phyloP scores from a whole-genome alignment of 352 stramenopile species.

The Globisporangium spinosum region DNA sequence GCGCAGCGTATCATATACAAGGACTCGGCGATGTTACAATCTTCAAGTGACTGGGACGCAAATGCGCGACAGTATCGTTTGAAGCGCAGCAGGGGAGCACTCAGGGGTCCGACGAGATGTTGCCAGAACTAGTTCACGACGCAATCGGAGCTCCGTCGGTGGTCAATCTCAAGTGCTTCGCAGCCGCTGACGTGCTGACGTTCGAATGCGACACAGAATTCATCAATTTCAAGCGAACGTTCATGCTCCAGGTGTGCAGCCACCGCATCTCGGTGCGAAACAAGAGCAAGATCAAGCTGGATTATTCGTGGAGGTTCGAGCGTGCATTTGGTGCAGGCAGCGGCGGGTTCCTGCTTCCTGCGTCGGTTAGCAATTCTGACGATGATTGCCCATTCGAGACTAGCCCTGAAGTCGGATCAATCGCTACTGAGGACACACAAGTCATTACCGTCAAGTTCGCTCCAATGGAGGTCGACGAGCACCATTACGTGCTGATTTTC shows the following conservation, averaged over 20 bases:
- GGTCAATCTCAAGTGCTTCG: constrained; percentile 59
- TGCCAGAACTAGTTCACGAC: constrained; percentile 51
- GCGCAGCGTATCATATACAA: constrained; percentile 58
- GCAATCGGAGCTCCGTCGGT: constrained; percentile 27
- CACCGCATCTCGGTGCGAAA: constrained; percentile 70
- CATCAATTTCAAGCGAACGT: constrained; percentile 77
- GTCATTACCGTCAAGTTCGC: constrained; percentile 86
- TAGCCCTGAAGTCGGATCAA: constrained; percentile 48
- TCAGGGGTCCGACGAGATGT: constrained; percentile 21
- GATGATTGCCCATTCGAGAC: constrained; percentile 88
- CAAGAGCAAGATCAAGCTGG: constrained; percentile 63
- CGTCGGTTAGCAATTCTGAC: constrained; percentile 20
- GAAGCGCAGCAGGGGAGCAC: constrained; percentile 17
- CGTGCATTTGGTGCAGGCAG: constrained; percentile 7
- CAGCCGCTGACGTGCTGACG: constrained; percentile 48
- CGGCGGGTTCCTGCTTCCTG: constrained; percentile 4
- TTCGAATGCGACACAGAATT: constrained; percentile 59
- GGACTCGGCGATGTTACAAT: constrained; percentile 11
- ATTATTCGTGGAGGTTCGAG: constrained; percentile 58
- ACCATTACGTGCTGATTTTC: constrained; percentile 65
- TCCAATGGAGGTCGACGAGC: constrained; percentile 90
- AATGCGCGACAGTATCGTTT: constrained; percentile 63
- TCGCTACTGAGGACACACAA: constrained; percentile 55
- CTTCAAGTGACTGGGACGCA: constrained; percentile 73
- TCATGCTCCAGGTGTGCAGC: constrained; percentile 85